Percentiles rank a stretch among this genome's conserved stretches.
phyloP scores from a whole-genome alignment of 768 basidiomycete species.

The Boletus patriciae region DNA sequence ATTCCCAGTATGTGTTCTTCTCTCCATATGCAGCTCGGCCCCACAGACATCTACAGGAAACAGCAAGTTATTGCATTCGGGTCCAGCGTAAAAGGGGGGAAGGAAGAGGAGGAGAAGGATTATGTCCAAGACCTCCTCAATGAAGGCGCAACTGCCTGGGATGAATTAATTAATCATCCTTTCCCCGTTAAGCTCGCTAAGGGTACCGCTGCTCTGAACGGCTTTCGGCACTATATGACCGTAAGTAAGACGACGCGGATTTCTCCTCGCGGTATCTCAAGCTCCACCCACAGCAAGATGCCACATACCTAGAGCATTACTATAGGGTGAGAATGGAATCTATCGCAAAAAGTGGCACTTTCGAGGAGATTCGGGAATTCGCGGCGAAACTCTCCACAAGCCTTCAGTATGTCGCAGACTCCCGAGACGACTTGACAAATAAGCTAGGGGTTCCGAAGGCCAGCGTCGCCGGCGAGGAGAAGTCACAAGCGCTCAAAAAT shows the following conservation, averaged over 20 bases:
- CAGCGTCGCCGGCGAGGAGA: background rate
- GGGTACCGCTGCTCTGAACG: background rate
- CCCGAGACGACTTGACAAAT: background rate
- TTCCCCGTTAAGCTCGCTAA: background rate
- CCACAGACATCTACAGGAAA: background rate
- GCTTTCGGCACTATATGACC: conserved; percentile 8
- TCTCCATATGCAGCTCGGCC: background rate
- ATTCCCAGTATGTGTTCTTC: background rate
- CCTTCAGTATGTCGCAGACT: background rate
- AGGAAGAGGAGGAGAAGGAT: background rate
- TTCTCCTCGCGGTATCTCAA: background rate
- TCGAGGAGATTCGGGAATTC: background rate
- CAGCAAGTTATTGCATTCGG: background rate
- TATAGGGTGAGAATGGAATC: background rate
- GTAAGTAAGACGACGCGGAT: background rate
- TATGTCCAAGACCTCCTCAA: conserved; percentile 2
- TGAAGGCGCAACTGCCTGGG: background rate
- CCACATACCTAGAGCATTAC: conserved; percentile 5
- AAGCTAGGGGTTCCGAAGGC: background rate
- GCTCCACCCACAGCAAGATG: conserved; percentile 1
- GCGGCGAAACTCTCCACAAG: background rate
- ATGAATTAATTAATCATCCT: background rate
- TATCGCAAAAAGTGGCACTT: background rate
- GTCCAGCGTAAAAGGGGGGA: no score
- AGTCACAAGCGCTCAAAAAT: background rate